Conservation (phyloP, 257 asterid genomes). For the Cinchona pubescens region DNA sequence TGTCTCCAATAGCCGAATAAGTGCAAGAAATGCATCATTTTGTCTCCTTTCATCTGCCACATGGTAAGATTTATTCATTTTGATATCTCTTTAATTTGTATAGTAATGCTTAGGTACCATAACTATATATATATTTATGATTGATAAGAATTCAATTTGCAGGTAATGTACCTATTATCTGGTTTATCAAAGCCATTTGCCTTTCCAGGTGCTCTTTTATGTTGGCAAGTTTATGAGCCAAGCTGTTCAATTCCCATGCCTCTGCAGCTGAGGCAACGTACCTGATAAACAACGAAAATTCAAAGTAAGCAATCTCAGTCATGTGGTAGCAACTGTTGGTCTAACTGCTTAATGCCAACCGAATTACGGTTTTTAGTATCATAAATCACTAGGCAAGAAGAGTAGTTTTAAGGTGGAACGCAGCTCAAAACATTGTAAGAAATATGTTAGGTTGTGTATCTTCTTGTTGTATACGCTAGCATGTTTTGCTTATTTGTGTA, state of each 20-base stretch:
- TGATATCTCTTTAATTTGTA: neutral
- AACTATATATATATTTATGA: too few species aligned
- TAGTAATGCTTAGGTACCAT: neutral
- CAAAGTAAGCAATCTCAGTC: neutral
- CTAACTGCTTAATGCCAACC: neutral
- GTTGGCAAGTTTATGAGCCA: constrained; percentile 30
- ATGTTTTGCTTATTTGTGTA: neutral
- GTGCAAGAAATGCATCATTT: constrained; percentile 20
- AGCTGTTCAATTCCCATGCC: constrained; percentile 31
- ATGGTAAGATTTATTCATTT: neutral
- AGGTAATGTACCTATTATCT: constrained; percentile 19
- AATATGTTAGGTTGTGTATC: neutral
- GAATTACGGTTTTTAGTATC: neutral
- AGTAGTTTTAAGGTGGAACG: neutral
- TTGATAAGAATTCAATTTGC: neutral
- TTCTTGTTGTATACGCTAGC: neutral
- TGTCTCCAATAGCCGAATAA: constrained; percentile 22
- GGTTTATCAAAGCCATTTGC: constrained; percentile 15
- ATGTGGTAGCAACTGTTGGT: too few species aligned
- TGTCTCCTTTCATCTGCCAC: constrained; percentile 31
- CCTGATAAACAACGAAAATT: constrained; percentile 5
- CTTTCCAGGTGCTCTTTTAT: constrained; percentile 23
- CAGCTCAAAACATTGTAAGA: neutral
- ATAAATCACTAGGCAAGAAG: neutral
- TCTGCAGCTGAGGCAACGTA: constrained; percentile 19